Base-by-base conservation (phyloP, 2,329 filamentous ascomycete species). In the Cordyceps pruinosa region DNA sequence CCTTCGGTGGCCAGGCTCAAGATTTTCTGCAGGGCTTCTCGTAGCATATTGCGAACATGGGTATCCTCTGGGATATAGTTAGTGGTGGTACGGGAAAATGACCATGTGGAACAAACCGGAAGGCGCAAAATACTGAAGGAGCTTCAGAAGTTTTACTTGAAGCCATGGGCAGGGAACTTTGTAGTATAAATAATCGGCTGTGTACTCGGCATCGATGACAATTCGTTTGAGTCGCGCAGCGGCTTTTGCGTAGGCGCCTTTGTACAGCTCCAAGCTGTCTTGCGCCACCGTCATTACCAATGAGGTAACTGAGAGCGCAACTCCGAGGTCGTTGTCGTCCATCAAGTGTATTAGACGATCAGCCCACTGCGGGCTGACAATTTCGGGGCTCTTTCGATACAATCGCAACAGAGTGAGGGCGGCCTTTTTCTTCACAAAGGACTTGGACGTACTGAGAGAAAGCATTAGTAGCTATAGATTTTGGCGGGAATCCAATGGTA, bases 111-210 rank as follows among this genome's bases (percentile, higher is more conserved):
- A 73, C 80, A 62, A 78, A 92, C 89, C 87, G 69, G 94, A 95
- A 46, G 94, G 93, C 26, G 92, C 89, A 72, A 96, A 99, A 71
- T 97, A 99, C 73, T 99, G 94, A 62, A 99, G 79, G 60, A 99
- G 75, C 61, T 92, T 85, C 63, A 99, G 74, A 19, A 99, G 80
- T 75, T 99, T 99, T 67, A 97, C 89, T 73, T 97, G 92, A 58
- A 99, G 86, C 94, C 94, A 99, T 3, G 94, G 94, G 69, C 94
- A 99, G 1, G 94, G 94, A n/a, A 99, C 94, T 68, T 97, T 97
- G 79, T 99, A 99, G 76, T 99, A 99, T 26, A 97, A 83, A 69
- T 99, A 99, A 69, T 97, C 94, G 57, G 85, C 82, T 0, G 90
- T 84, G 66, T 90, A 94, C 65, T 99, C 93, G 61, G 88, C 87